Conservation (phyloP, 179 eudicot genomes). For the Sideroxylon spinosum region DNA sequence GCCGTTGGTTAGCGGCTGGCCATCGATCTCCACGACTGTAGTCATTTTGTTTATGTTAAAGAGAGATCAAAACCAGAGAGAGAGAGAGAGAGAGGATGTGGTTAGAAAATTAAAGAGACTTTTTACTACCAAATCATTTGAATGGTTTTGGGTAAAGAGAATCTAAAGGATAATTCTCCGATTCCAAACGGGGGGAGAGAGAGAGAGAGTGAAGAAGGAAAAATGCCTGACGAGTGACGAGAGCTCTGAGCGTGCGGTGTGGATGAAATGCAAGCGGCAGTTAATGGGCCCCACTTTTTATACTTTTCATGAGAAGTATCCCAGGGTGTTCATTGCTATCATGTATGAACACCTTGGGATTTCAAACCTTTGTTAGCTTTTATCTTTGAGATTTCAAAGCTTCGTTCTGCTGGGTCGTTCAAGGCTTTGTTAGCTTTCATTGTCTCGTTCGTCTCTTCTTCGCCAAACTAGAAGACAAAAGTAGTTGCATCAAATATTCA, state of each 20-base stretch:
- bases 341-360: too few relatives aligned
- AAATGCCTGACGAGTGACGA: neutral
- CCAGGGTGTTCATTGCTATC: too few relatives aligned
- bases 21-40: constrained; percentile 30
- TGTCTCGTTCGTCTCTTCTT: too few relatives aligned
- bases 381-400: too few relatives aligned
- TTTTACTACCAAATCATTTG: neutral
- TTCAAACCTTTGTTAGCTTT: too few relatives aligned
- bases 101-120: neutral
- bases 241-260: neutral
- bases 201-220: neutral
- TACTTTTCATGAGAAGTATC: too few relatives aligned
- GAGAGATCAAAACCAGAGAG: neutral
- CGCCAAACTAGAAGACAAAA: too few relatives aligned
- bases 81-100: neutral
- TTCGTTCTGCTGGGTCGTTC: too few relatives aligned
- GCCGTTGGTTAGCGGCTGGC: constrained; percentile 13
- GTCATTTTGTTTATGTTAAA: constrained; percentile 24
- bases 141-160: neutral
- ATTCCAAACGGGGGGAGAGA: constrained; percentile 11
- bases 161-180: constrained; percentile 5
- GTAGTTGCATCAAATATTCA: too few relatives aligned
- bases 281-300: neutral
- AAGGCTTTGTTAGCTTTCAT: too few relatives aligned
- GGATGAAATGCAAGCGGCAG: neutral